Evolutionary conservation across 2,329 filamentous ascomycete species (phyloP).

Genomic region (Arthrinium phaeospermum): DNA sequence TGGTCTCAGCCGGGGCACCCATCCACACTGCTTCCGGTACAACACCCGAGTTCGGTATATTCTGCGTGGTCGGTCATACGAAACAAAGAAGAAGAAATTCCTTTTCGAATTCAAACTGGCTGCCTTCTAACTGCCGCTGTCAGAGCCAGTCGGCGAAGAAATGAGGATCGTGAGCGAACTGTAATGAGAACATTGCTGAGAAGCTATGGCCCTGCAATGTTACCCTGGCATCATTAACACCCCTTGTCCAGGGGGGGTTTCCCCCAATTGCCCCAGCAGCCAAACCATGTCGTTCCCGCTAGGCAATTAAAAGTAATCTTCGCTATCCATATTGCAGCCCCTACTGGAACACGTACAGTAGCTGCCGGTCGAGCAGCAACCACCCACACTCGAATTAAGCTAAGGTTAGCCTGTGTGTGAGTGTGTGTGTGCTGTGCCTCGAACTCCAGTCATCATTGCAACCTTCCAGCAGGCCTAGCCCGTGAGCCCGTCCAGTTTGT

Average conservation of each 20-base stretch:
- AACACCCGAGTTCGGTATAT: not conserved
- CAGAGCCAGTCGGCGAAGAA: not conserved
- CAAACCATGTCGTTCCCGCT: slow-evolving; percentile 15
- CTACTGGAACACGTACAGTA: slow-evolving; percentile 15
- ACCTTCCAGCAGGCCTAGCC: not conserved
- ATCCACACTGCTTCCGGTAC: not conserved
- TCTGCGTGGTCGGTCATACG: not conserved
- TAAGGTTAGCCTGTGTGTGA: not conserved
- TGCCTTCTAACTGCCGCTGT: not conserved
- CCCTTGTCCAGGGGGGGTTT: slow-evolving; percentile 2
- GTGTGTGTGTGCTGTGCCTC: not conserved
- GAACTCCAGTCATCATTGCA: not conserved
- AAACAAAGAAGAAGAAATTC: not conserved
- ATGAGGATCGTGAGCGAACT: not conserved
- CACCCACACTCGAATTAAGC: slow-evolving; percentile 14
- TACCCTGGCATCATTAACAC: not conserved
- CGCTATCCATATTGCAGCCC: slow-evolving; percentile 8
- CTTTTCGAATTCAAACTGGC: not conserved
- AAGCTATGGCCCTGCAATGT: not conserved
- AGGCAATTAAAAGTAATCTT: slow-evolving; percentile 15
- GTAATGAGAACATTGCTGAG: not conserved
- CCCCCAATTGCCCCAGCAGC: slow-evolving; percentile 3
- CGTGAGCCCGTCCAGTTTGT: not conserved
- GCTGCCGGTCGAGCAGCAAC: slow-evolving; percentile 14
- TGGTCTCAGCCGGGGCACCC: slow-evolving; percentile 14